A percentile compares a stretch with the other conserved stretches of the same genome.
Conservation (phyloP, 805 yeast species). For the Candida krabiensis region DNA sequence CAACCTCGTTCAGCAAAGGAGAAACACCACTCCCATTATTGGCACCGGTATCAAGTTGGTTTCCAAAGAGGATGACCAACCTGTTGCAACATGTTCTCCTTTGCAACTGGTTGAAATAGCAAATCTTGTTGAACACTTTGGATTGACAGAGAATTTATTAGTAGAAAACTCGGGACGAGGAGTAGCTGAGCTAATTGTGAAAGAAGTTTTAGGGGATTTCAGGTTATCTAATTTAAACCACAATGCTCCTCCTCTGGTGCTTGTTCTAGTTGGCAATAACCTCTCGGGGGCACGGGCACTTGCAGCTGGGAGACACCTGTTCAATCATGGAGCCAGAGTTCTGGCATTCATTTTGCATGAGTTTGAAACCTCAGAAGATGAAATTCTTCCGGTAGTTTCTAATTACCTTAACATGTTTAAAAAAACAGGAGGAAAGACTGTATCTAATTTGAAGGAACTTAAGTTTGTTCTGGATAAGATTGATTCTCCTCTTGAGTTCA, state of each 20-base stretch:
- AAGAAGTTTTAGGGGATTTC: conserved; percentile 66
- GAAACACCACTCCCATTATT: conserved; percentile 16
- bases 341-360: conserved; percentile 47
- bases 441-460: conserved; percentile 36
- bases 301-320: conserved; percentile 75
- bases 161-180: conserved; percentile 72
- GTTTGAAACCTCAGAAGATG: conserved; percentile 40
- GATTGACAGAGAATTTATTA: conserved; percentile 44
- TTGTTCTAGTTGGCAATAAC: conserved; percentile 71
- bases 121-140: conserved; percentile 53
- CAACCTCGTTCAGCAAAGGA: conserved; percentile 14
- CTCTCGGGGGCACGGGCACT: conserved; percentile 73
- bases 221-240: conserved; percentile 67
- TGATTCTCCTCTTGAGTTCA: conserved; percentile 75
- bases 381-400: conserved; percentile 33
- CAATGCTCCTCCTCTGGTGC: conserved; percentile 76
- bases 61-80: conserved; percentile 21
- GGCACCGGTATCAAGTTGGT: conserved; percentile 16
- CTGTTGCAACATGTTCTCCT: conserved; percentile 67
- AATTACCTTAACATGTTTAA: conserved; percentile 57
- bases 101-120: conserved; percentile 79
- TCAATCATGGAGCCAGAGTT: conserved; percentile 72
- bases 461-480: conserved; percentile 41
- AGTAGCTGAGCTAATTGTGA: conserved; percentile 56
- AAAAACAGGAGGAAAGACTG: conserved; percentile 70